Evolutionary conservation across 176 grass and related monocot species (phyloP).

Genomic region (Stipa capillata): DNA sequence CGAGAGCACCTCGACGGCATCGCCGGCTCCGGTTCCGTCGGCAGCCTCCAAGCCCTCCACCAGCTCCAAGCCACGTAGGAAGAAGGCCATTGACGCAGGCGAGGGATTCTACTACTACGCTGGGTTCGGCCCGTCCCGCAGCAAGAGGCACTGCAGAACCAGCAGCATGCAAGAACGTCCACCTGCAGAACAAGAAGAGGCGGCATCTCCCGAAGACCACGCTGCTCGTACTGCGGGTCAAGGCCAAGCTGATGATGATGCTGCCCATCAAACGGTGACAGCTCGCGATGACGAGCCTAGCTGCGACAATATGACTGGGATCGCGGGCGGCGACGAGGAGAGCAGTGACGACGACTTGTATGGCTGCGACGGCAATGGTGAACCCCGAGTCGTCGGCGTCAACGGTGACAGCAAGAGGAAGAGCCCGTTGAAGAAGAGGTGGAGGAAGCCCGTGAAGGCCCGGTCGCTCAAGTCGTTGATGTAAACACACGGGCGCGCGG

Average conservation of each 20-base stretch:
- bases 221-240: neutral
- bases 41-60: neutral
- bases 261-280: neutral
- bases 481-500: neutral
- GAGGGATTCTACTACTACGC: conserved; percentile 62
- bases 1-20: neutral
- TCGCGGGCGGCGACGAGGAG: conserved; percentile 32
- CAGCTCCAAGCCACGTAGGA: conserved; percentile 23
- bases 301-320: neutral
- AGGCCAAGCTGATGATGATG: neutral
- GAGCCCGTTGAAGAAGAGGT: conserved; percentile 13
- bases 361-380: neutral
- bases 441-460: conserved; percentile 56
- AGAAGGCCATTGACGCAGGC: neutral
- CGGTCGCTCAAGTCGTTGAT: conserved; percentile 49
- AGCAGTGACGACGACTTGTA: conserved; percentile 20
- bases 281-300: neutral
- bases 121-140: conserved; percentile 34
- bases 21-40: neutral
- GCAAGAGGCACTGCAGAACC: conserved; percentile 34
- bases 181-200: neutral
- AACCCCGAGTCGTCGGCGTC: neutral
- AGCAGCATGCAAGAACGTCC: neutral
- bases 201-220: neutral
- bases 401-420: conserved; percentile 5